phyloP scores from a whole-genome alignment of 1,284 basidiomycete species.

The Ceraceosorus guamensis region DNA sequence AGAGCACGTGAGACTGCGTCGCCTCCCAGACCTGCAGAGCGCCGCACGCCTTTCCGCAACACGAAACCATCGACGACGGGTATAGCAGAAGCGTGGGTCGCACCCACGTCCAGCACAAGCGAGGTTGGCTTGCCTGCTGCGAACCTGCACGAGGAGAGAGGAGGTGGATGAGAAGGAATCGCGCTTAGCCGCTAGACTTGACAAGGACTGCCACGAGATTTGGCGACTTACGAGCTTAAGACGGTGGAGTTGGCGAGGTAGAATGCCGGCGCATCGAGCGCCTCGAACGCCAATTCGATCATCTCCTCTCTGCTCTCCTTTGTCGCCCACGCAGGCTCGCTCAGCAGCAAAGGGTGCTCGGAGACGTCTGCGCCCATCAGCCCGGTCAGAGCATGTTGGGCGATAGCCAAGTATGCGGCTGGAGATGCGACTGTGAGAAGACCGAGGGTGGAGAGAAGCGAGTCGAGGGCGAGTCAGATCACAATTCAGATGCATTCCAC shows the following conservation, averaged over 20 bases:
- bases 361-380: slow-evolving; percentile 42
- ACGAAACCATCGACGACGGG: slow-evolving; percentile 98
- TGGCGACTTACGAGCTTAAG: slow-evolving; percentile 68
- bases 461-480: too few species aligned
- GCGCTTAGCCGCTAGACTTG: neutral
- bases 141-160: slow-evolving; percentile 59
- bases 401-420: slow-evolving; percentile 6
- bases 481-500: too few species aligned
- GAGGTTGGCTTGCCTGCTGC: slow-evolving; percentile 93
- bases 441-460: neutral
- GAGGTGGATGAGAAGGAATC: neutral
- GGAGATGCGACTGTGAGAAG: slow-evolving; percentile 26
- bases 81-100: slow-evolving; percentile 77
- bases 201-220: too few species aligned
- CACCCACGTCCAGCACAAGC: slow-evolving; percentile 86
- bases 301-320: slow-evolving; percentile 78
- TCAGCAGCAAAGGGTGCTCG: slow-evolving; percentile 86
- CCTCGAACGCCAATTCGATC: slow-evolving; percentile 95
- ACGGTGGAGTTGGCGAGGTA: slow-evolving; percentile 97
- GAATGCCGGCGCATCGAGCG: slow-evolving; percentile 87
- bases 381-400: slow-evolving; percentile 3
- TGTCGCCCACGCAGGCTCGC: slow-evolving; percentile 95
- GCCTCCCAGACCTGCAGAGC: slow-evolving; percentile 35
- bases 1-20: slow-evolving; percentile 23
- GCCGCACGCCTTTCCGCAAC: slow-evolving; percentile 71